phyloP scores from a whole-genome alignment of 139 green algal species.

The Chlamydomonas asymmetrica region DNA sequence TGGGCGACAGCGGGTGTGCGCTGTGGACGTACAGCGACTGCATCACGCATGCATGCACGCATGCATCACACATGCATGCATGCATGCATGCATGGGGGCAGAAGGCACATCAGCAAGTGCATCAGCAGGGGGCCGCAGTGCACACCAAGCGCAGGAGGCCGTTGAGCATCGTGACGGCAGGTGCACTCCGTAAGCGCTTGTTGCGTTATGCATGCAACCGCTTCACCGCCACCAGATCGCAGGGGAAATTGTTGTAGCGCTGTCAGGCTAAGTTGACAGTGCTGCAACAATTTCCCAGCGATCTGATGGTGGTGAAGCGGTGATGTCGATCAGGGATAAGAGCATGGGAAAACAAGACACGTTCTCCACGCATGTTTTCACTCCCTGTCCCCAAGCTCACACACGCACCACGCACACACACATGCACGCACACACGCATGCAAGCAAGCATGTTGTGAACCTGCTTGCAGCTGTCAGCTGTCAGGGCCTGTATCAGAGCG shows the following conservation, averaged over 20 bases:
- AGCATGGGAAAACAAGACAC: no score
- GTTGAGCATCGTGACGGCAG: neutral
- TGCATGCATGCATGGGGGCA: neutral
- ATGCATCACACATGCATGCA: neutral
- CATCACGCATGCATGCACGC: neutral
- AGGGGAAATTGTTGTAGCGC: no score
- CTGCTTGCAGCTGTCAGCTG: neutral
- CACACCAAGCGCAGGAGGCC: neutral
- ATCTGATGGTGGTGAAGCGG: no score
- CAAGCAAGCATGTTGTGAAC: neutral
- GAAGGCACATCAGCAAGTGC: neutral
- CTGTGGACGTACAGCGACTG: constrained; percentile 80
- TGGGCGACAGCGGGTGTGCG: constrained; percentile 74
- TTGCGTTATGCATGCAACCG: no score
- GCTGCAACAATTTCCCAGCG: no score
- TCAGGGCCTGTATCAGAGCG: no score
- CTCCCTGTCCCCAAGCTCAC: no score
- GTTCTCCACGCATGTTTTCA: no score
- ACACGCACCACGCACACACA: no score
- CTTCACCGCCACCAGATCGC: no score
- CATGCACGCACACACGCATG: neutral
- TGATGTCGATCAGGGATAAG: no score
- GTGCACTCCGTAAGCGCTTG: neutral
- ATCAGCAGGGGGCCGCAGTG: neutral
- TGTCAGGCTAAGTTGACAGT: no score